Base-by-base conservation (phyloP, 2,329 filamentous ascomycete species). In the Septoria petroselini region DNA sequence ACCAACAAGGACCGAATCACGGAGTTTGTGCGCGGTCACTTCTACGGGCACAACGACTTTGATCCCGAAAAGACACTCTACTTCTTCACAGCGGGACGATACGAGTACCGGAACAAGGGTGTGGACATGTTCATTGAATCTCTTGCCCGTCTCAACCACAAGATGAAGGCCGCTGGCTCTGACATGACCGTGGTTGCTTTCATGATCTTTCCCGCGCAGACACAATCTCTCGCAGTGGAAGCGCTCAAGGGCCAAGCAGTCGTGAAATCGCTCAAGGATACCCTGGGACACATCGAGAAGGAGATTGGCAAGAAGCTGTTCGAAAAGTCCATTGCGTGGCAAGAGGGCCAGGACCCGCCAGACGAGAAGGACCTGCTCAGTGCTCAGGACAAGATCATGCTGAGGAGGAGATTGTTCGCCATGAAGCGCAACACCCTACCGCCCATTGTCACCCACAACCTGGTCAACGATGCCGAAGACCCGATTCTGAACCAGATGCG, bases 121-220 rank as follows among this genome's bases (percentile, higher is more conserved):
- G 91, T 96, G 7, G 93, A 98, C 71, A 97, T 98, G 93, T 98
- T 97, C 71, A 95, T 98, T 61, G 93, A 98, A 72, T 93, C 91
- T 3, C 76, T 98, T 56, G 93, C 93, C 21, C 87, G 93, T 35
- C 75, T 98, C 63, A 98, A 98, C 73, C 91, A 97, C 75, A 82
- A 86, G 31, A 82, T 98, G 66, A 97, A 97, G 79, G 73, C 73
- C 43, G 73, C 83, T 6, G 88, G 88, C 41, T 95, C 89, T 61
- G 94, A 93, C 72, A 91, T 85, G 68, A 97, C 93, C 0, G 86
- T 98, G 6, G 91, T 98, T 14, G 91, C 93, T 15, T 98, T 98
- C 68, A 87, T 98, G 71, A 97, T 98, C 69, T 95, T 98, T 89
- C 93, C 93, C 2, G 93, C 93, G 1, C 90, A 97, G 72, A 97